Evolutionary conservation across 495 filamentous ascomycete species (phyloP).

Genomic region (Articulospora tetracladia): DNA sequence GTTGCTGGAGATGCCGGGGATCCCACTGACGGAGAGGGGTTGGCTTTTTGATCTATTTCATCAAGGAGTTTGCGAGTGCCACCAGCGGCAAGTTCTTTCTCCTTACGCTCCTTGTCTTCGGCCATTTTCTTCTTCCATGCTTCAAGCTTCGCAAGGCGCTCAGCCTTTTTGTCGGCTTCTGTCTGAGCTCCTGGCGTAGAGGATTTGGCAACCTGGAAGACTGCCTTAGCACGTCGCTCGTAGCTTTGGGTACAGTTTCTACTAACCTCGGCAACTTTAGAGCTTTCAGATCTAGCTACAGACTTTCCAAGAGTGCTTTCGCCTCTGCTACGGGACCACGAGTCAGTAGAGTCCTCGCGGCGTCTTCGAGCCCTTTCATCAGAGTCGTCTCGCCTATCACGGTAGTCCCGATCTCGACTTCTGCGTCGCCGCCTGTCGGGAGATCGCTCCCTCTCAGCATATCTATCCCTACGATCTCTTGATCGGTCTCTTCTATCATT

Average conservation of each 20-base stretch:
- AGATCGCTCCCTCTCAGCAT: slow-evolving; percentile 53
- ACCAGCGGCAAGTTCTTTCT: slow-evolving; percentile 61
- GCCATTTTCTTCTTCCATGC: slow-evolving; percentile 89
- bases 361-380: slow-evolving; percentile 65
- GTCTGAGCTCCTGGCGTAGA: slow-evolving; percentile 53
- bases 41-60: slow-evolving; percentile 71
- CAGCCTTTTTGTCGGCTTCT: slow-evolving; percentile 81
- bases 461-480: slow-evolving; percentile 62
- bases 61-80: slow-evolving; percentile 65
- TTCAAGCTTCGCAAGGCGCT: slow-evolving; percentile 78
- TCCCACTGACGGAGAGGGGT: slow-evolving; percentile 44
- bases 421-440: slow-evolving; percentile 49
- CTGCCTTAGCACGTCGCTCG: neutral
- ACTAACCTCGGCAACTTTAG: slow-evolving; percentile 54
- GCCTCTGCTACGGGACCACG: slow-evolving; percentile 63
- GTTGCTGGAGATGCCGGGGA: slow-evolving; percentile 54
- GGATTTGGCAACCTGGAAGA: slow-evolving; percentile 40
- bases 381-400: slow-evolving; percentile 76
- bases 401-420: slow-evolving; percentile 71
- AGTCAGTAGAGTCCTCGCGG: slow-evolving; percentile 75
- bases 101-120: slow-evolving; percentile 73
- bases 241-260: neutral
- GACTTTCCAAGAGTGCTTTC: slow-evolving; percentile 58
- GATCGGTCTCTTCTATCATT: slow-evolving; percentile 55
- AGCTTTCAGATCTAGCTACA: slow-evolving; percentile 35